A percentile compares a stretch with the other conserved stretches of the same genome.
Evolutionary conservation across 139 green algal genomes (phyloP).

Genomic region (Chlamydomonas sp.): DNA sequence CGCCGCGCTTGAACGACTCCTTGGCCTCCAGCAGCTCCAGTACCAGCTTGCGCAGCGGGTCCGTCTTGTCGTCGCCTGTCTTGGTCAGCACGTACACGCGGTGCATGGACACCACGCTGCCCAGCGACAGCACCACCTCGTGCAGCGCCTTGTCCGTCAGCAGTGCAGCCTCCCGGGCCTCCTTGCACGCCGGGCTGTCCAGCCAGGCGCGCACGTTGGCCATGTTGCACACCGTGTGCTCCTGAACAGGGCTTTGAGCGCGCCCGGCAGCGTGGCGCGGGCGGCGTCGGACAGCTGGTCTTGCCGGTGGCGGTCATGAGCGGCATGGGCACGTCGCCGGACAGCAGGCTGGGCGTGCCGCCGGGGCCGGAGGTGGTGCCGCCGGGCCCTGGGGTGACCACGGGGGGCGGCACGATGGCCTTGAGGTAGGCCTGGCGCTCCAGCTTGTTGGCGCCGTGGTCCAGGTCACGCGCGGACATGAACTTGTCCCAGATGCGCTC

Average conservation of each 20-base stretch:
- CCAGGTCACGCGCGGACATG: conserved; percentile 32
- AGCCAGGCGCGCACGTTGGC: conserved; percentile 50
- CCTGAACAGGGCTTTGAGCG: conserved; percentile 37
- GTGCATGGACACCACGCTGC: conserved; percentile 37
- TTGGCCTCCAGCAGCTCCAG: conserved; percentile 54
- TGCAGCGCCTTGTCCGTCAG: conserved; percentile 43
- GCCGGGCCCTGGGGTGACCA: not conserved
- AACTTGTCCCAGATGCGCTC: conserved; percentile 33
- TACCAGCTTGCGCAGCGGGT: conserved; percentile 46
- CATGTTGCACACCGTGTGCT: conserved; percentile 50
- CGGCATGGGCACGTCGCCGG: not conserved
- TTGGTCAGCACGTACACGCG: conserved; percentile 53
- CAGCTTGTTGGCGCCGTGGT: conserved; percentile 7
- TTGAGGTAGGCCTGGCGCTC: conserved; percentile 19
- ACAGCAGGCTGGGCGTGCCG: not conserved
- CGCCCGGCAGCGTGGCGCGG: conserved; percentile 15
- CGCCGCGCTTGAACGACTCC: conserved; percentile 49
- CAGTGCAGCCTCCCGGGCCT: conserved; percentile 27
- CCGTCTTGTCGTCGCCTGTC: conserved; percentile 37
- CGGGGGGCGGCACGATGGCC: conserved; percentile 18
- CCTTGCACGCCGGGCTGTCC: not conserved
- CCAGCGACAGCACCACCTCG: conserved; percentile 32
- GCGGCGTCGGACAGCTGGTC: conserved; percentile 22
- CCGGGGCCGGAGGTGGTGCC: not conserved
- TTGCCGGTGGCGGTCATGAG: not conserved